Conservation (phyloP, 371 early-diverging fungal genomes). For the Zopfochytrium polystomum region DNA sequence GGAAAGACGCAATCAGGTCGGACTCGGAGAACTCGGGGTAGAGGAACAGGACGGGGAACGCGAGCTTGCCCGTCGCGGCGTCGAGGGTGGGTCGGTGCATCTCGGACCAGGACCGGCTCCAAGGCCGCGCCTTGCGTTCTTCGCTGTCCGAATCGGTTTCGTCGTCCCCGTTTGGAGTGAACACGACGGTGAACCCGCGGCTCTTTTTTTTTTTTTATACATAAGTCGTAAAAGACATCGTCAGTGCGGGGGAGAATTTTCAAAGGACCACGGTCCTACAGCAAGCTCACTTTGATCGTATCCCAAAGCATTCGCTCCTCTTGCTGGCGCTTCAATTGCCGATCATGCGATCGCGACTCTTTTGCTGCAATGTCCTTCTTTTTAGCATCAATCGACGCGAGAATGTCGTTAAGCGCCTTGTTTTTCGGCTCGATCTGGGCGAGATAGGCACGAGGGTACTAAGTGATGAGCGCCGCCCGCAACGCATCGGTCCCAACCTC, state of each 20-base stretch:
- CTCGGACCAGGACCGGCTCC: slow-evolving; percentile 8
- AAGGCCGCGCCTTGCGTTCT: neutral
- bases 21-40: slow-evolving; percentile 93
- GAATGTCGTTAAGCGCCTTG: slow-evolving; percentile 50
- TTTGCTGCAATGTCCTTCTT: slow-evolving; percentile 22
- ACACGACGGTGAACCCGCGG: slow-evolving; percentile 57
- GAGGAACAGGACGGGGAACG: slow-evolving; percentile 86
- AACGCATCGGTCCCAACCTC: too few species aligned
- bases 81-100: slow-evolving; percentile 65
- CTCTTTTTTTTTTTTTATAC: slow-evolving; percentile 28
- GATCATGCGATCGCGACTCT: slow-evolving; percentile 16
- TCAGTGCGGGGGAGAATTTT: slow-evolving; percentile 6
- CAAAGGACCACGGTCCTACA: neutral
- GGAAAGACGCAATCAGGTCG: slow-evolving; percentile 82
- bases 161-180: slow-evolving; percentile 4
- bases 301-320: slow-evolving; percentile 13
- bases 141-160: too few species aligned
- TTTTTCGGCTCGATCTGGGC: slow-evolving; percentile 66
- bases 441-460: too few species aligned
- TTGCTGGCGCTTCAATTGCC: slow-evolving; percentile 15
- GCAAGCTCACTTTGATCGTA: slow-evolving; percentile 10
- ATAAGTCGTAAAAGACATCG: neutral
- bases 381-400: slow-evolving; percentile 25
- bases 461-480: too few species aligned
- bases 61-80: slow-evolving; percentile 58